Percentiles rank a stretch among this genome's conserved stretches.
Evolutionary conservation across 2,329 filamentous ascomycete species (phyloP).

Genomic region (Ascochyta lentis): DNA sequence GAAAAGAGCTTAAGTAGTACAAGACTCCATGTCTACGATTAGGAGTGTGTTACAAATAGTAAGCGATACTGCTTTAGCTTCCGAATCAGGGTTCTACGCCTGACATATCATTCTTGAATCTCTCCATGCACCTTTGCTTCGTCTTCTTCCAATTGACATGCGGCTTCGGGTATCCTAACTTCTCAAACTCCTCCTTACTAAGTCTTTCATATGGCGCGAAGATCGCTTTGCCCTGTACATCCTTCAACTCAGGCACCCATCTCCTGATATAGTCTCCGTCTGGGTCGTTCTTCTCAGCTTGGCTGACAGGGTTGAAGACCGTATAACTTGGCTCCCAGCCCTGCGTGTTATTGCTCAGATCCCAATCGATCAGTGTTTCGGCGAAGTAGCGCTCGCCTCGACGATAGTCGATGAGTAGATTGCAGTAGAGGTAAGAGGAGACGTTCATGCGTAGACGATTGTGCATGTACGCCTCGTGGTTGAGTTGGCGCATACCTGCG

Average conservation of each 20-base stretch:
- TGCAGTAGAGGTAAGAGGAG: slow-evolving; percentile 56
- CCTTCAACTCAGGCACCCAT: slow-evolving; percentile 48
- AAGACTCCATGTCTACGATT: too few relatives aligned
- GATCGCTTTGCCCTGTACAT: slow-evolving; percentile 56
- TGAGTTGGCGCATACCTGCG: slow-evolving; percentile 60
- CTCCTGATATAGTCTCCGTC: slow-evolving; percentile 49
- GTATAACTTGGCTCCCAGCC: slow-evolving; percentile 61
- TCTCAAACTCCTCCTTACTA: slow-evolving; percentile 56
- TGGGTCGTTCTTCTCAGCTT: slow-evolving; percentile 49
- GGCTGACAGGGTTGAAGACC: slow-evolving; percentile 53
- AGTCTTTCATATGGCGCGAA: slow-evolving; percentile 57
- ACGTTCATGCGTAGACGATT: slow-evolving; percentile 61
- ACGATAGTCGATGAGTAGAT: slow-evolving; percentile 59
- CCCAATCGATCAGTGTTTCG: slow-evolving; percentile 57
- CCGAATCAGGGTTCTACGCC: slow-evolving; percentile 33
- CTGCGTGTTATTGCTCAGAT: slow-evolving; percentile 59
- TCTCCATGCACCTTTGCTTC: slow-evolving; percentile 51
- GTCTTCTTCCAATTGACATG: slow-evolving; percentile 55
- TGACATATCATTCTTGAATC: slow-evolving; percentile 55
- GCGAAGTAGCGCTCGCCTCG: slow-evolving; percentile 60
- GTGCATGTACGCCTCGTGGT: slow-evolving; percentile 59
- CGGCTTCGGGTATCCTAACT: slow-evolving; percentile 55
- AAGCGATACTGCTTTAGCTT: too few relatives aligned
- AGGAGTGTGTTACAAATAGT: too few relatives aligned
- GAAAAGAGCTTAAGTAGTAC: too few relatives aligned